A percentile compares a stretch with the other conserved stretches of the same genome.
These are phyloP conservation scores for Trichosphaerium sp. DNA, from an alignment of 78 protist species.

Conservation along the genomic window DNA sequence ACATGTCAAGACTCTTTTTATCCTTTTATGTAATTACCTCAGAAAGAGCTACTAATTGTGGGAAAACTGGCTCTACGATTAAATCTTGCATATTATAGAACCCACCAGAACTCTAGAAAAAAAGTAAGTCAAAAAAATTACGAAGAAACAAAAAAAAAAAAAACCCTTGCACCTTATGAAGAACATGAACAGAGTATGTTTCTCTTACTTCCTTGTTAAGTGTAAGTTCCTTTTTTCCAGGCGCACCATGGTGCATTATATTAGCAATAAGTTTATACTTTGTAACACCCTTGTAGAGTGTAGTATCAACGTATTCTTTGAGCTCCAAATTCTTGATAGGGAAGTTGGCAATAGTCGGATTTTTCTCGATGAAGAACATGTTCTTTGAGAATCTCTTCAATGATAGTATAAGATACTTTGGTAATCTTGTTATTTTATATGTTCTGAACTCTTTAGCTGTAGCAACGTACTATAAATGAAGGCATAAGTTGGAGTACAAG, in stretches of 20 bases:
- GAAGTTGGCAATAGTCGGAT: conserved; percentile 84
- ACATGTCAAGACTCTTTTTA: too few species aligned
- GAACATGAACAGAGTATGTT: not conserved
- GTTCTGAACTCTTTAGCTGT: conserved; percentile 29
- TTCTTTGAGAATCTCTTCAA: conserved; percentile 81
- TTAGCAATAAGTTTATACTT: conserved; percentile 39
- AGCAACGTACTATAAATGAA: not conserved
- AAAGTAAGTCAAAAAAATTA: too few species aligned
- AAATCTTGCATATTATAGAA: too few species aligned
- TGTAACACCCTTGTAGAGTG: too few species aligned
- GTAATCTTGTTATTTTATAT: conserved; percentile 46
- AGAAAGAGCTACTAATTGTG: too few species aligned
- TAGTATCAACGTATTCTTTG: too few species aligned
- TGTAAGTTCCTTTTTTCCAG: too few species aligned
- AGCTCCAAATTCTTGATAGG: conserved; percentile 81
- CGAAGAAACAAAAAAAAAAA: too few species aligned
- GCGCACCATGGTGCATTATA: conserved; percentile 44
- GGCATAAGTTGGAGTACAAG: not conserved
- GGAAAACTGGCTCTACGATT: too few species aligned
- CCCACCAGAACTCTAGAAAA: too few species aligned
- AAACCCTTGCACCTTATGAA: conserved; percentile 29
- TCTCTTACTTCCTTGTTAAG: conserved; percentile 1
- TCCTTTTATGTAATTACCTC: too few species aligned
- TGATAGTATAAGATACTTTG: conserved; percentile 71
- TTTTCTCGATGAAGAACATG: conserved; percentile 71